A percentile compares a stretch with the other conserved stretches of the same genome.
phyloP scores from a whole-genome alignment of 441 rosid genomes.

The Brassica balearica region DNA sequence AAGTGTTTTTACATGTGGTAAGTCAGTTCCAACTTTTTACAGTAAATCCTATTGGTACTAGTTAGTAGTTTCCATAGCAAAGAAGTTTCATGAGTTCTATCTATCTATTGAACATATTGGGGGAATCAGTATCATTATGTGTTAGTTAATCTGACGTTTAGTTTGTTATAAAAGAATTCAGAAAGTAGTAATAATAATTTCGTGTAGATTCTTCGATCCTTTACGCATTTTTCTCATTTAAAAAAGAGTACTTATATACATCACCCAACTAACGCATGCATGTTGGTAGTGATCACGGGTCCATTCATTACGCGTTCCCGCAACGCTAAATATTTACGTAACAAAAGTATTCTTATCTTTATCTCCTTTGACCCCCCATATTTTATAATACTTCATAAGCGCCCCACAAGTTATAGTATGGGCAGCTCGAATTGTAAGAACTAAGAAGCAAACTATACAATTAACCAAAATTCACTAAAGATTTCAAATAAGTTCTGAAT shows the following conservation, averaged over 20 bases:
- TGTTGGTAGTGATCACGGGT: constrained; percentile 20
- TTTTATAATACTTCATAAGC: neutral
- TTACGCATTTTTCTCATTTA: constrained; percentile 27
- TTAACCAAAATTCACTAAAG: neutral
- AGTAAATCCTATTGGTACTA: constrained; percentile 3
- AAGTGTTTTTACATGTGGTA: constrained; percentile 6
- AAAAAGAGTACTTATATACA: neutral
- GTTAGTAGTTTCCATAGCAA: neutral
- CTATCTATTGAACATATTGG: neutral
- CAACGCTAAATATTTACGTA: constrained; percentile 36
- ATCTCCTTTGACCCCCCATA: constrained; percentile 1
- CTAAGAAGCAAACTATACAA: neutral
- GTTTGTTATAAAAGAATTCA: neutral
- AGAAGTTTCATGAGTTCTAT: no score
- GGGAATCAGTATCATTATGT: constrained; percentile 1
- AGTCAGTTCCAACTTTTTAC: neutral
- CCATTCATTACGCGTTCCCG: constrained; percentile 33
- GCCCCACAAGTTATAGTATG: neutral
- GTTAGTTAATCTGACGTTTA: neutral
- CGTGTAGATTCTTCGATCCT: constrained; percentile 29
- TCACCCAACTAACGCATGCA: neutral
- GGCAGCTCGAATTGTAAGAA: neutral
- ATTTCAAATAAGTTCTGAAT: neutral
- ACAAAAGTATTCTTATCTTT: constrained; percentile 15
- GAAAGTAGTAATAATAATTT: neutral